Evolutionary conservation across 2,329 filamentous ascomycete species (phyloP), one percentile per base, ranked within the genome.

Genomic region (Sporothrix brasiliensis): DNA sequence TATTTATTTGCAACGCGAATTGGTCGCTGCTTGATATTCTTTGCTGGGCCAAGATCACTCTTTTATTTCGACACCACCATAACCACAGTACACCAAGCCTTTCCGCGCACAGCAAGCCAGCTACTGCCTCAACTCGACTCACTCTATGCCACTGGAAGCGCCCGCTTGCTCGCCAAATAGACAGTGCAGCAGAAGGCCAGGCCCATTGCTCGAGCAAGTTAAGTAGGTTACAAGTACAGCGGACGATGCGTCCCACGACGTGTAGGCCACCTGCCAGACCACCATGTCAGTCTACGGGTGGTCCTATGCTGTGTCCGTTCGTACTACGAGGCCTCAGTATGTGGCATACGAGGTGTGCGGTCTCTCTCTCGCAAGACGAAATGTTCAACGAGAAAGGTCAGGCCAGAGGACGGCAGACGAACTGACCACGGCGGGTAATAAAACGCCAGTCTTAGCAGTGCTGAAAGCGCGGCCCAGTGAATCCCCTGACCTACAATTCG

Each of bases 191-290:
- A 24, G n/a, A 47, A 63, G 13, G 13, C 4, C 39, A 47, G 14
- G n/a, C n/a, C 50, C 11, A 56, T 41, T 60, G 13, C n/a, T 60
- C 6, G n/a, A 10, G 4, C 41, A 44, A 44, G 10, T 14, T 50
- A 47, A 21, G 34, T n/a, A 24, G 58, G 47, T 39, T 16, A 44
- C 39, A 63, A 47, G 39, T 4, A 47, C 58, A 63, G 58, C 21
- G n/a, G 21, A 16, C 13, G 39, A 19, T 27, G 39, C 58, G 27
- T 27, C 39, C 16, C 58, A 27, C 39, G 58, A 24, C 21, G 39
- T 63, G 24, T 27, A 19, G 19, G 58, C 58, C 39, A 63, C 58
- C 58, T 47, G 58, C 58, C 58, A 63, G 34, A 47, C 58, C 58
- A 13, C 58, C 11, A 27, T 63, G 58, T 39, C n/a, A 63, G 21